These are phyloP conservation scores for Halteria grandinella DNA, from an alignment of 73 alveolate genomes.

Conservation along the genomic window DNA sequence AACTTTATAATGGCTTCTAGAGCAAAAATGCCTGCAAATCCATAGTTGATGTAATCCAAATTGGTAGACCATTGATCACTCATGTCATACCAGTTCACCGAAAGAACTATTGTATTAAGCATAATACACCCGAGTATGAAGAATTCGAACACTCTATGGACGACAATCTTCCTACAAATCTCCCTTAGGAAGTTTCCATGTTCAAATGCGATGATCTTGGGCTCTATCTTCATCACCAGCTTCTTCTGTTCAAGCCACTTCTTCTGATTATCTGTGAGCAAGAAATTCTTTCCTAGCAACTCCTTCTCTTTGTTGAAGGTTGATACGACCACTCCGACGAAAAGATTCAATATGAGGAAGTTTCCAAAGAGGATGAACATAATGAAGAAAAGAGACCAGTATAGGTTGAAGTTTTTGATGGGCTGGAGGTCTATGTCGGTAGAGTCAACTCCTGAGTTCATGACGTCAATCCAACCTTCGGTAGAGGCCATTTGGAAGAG, in stretches of 20 bases:
- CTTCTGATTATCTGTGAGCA: conserved; percentile 29
- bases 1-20: conserved; percentile 42
- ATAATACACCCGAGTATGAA: too few species aligned
- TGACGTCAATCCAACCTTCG: conserved; percentile 70
- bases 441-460: conserved; percentile 55
- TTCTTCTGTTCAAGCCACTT: conserved; percentile 44
- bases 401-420: not conserved
- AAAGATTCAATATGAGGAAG: conserved; percentile 49
- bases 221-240: not conserved
- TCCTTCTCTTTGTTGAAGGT: conserved; percentile 50
- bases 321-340: conserved; percentile 46
- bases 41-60: conserved; percentile 26
- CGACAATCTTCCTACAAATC: not conserved
- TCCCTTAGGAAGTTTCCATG: not conserved
- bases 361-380: conserved; percentile 47
- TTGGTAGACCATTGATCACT: not conserved
- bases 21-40: conserved; percentile 34
- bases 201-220: not conserved
- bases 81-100: conserved; percentile 49
- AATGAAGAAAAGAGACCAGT: conserved; percentile 6
- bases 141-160: conserved; percentile 31
- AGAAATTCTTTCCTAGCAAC: too few species aligned
- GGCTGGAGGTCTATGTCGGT: conserved; percentile 47
- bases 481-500: conserved; percentile 60
- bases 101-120: conserved; percentile 52